Evolutionary conservation across 2,329 filamentous ascomycete species (phyloP), one percentile per base, ranked within the genome.

Genomic region (Cercospora citrullina): DNA sequence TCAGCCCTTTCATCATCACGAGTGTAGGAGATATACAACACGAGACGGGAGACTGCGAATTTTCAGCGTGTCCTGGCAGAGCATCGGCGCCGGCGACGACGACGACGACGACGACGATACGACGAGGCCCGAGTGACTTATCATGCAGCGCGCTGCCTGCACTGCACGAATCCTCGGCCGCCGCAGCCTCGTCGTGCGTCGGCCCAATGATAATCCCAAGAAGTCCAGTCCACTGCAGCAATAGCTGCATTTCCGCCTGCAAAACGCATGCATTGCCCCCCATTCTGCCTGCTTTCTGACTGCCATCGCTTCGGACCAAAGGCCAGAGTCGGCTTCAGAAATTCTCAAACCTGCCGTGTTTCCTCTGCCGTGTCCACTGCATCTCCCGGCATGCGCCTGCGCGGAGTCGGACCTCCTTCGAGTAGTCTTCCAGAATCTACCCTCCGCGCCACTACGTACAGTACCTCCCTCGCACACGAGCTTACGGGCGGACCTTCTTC

Each of bases 361-460:
- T 36, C 5, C 12, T 14, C 12, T 36, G 33, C 33, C 33, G 33
- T 39, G 5, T 60, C 33, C 58, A 39, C 39, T 14, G 12, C 30
- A 23, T 36, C 18, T 26, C 31, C 58, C 39, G 31, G 60, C 39
- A 26, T 26, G 36, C 7, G 51, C 28, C 31, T 45, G 18, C 5
- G 28, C 28, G 9, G 51, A 33, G 55, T 28, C 18, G 23, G 28
- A 18, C 36, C 31, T 39, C 48, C 23, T 45, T 62, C 23, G 36
- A 62, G 60, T 16, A 62, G 21, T 39, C 39, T 62, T 62, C 60
- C 39, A 63, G 60, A 63, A 63, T n/a, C 33, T 51, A 23, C 45
- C 18, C 45, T 14, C 42, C 42, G 12, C 42, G 36, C 36, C 36
- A 39, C 36, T 39, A 48, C 42, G n/a, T n/a, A n/a, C n/a, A n/a